Conservation (phyloP, 305 asterid genomes). For the Ilex paraguariensis region DNA sequence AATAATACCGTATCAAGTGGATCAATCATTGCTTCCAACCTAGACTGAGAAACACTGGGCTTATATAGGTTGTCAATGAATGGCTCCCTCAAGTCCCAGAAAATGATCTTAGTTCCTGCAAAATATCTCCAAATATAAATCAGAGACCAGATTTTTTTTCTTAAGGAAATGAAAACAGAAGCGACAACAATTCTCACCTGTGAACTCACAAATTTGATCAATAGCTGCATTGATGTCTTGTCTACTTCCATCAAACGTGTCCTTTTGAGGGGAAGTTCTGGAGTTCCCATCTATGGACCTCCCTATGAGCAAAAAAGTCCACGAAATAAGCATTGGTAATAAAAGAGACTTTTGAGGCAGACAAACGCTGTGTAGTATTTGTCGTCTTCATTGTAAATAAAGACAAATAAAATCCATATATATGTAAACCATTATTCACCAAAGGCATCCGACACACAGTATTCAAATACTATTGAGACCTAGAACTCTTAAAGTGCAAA, state of each 20-base stretch:
- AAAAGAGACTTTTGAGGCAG: background rate
- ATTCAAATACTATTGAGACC: too few relatives aligned
- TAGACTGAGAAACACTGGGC: slow-evolving; percentile 74
- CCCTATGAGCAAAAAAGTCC: slow-evolving; percentile 28
- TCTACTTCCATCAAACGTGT: slow-evolving; percentile 92
- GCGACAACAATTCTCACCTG: slow-evolving; percentile 43
- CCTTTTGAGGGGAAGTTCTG: slow-evolving; percentile 54
- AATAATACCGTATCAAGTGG: slow-evolving; percentile 75
- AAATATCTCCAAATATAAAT: slow-evolving; percentile 6
- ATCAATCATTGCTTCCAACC: slow-evolving; percentile 80
- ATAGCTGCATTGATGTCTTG: slow-evolving; percentile 87
- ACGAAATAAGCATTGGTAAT: background rate
- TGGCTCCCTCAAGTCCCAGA: slow-evolving; percentile 92
- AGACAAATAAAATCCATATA: too few relatives aligned
- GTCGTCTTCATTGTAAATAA: too few relatives aligned
- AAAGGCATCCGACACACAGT: too few relatives aligned
- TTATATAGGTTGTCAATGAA: slow-evolving; percentile 83
- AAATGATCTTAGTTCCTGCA: slow-evolving; percentile 82
- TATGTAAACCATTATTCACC: too few relatives aligned
- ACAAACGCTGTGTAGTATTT: too few relatives aligned
- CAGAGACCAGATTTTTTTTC: background rate
- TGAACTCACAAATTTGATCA: slow-evolving; percentile 81
- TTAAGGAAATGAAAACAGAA: slow-evolving; percentile 12
- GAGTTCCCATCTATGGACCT: slow-evolving; percentile 34
- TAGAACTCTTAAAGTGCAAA: too few relatives aligned